Conservation (phyloP, 2,329 filamentous ascomycete genomes). For the Monilinia fructicola region DNA sequence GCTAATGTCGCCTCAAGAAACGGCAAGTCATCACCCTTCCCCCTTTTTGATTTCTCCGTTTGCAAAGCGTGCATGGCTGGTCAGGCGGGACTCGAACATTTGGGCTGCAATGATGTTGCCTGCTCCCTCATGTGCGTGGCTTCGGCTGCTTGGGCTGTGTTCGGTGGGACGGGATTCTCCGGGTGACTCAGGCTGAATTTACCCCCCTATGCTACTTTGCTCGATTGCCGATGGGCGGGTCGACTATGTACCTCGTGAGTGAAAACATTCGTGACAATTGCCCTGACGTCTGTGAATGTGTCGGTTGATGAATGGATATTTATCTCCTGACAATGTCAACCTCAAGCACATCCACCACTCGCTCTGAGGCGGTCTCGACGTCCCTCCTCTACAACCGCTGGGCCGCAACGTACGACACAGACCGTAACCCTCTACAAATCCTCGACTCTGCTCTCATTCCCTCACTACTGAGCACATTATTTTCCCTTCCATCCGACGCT, state of each 20-base stretch:
- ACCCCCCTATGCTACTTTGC: neutral
- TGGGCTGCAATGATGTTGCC: neutral
- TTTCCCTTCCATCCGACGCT: slow-evolving; percentile 39
- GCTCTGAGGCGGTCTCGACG: slow-evolving; percentile 42
- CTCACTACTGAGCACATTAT: slow-evolving; percentile 50
- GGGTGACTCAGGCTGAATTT: neutral
- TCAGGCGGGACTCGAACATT: neutral
- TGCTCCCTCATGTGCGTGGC: neutral
- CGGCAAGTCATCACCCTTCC: neutral
- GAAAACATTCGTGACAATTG: neutral
- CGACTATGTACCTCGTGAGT: neutral
- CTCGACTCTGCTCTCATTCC: slow-evolving; percentile 59
- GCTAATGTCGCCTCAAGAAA: neutral
- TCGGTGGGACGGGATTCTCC: neutral
- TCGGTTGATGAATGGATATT: neutral
- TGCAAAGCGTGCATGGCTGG: neutral
- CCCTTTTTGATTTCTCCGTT: neutral
- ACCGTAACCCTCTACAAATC: slow-evolving; percentile 65
- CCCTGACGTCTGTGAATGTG: too few species aligned
- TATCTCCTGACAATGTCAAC: neutral
- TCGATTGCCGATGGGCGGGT: neutral
- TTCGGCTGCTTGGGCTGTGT: neutral
- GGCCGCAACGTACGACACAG: slow-evolving; percentile 59
- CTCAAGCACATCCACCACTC: slow-evolving; percentile 25
- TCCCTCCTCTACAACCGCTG: slow-evolving; percentile 50